A percentile compares a stretch with the other conserved stretches of the same genome.
Evolutionary conservation across 2,329 filamentous ascomycete genomes (phyloP).

Genomic region (Penicillium hordei): DNA sequence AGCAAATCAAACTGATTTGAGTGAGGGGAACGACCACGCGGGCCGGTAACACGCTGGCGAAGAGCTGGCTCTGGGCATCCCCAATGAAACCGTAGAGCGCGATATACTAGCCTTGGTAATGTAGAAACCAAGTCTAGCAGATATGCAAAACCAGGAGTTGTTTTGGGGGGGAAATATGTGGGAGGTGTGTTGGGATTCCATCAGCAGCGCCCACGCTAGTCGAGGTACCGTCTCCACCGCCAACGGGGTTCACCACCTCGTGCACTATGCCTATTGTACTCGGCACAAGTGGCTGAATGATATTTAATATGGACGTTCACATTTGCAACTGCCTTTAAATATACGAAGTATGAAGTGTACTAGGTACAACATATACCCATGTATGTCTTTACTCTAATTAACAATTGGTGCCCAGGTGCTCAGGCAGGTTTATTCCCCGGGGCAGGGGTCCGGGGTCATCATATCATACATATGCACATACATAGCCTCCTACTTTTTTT

Average conservation of each 20-base stretch:
- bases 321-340: background rate
- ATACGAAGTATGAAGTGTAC: too few species aligned
- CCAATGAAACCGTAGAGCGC: constrained; percentile 1
- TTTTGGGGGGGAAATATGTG: background rate
- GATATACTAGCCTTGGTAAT: background rate
- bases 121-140: background rate
- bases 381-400: background rate
- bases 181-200: constrained; percentile 3
- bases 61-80: constrained; percentile 7
- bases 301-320: background rate
- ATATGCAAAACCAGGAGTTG: background rate
- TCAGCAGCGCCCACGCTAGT: constrained; percentile 11
- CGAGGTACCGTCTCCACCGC: constrained; percentile 12
- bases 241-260: constrained; percentile 3
- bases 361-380: background rate
- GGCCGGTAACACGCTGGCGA: constrained; percentile 7
- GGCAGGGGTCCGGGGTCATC: background rate
- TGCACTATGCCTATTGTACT: background rate
- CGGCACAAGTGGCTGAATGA: background rate
- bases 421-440: background rate
- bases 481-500: too few species aligned
- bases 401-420: background rate
- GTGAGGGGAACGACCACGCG: constrained; percentile 10
- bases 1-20: constrained; percentile 1
- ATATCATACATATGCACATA: too few species aligned